These are phyloP conservation scores for Daldinia bambusicola DNA, from an alignment of 495 filamentous ascomycete species.

Conservation along the genomic window DNA sequence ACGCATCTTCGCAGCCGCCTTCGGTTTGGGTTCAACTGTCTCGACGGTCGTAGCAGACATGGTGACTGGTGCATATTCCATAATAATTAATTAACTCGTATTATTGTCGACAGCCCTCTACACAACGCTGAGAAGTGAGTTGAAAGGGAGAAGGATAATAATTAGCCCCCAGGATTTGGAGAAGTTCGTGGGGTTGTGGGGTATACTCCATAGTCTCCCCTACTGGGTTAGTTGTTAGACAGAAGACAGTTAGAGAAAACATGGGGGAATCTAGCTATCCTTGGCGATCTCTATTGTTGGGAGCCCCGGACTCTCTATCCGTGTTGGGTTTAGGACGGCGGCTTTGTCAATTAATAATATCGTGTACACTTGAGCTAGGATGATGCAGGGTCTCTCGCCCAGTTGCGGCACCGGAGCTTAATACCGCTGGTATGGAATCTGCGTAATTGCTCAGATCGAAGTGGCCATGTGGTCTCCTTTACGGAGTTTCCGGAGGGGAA, in stretches of 20 bases:
- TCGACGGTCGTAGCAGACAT: constrained; percentile 34
- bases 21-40: constrained; percentile 39
- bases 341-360: constrained; percentile 16
- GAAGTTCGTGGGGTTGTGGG: constrained; percentile 47
- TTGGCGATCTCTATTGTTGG: constrained; percentile 33
- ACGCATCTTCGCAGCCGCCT: constrained; percentile 45
- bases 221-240: background rate
- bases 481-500: constrained; percentile 18
- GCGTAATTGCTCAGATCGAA: constrained; percentile 16
- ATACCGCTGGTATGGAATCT: constrained; percentile 18
- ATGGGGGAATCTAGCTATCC: constrained; percentile 31
- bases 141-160: constrained; percentile 23
- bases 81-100: background rate
- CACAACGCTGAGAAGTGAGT: constrained; percentile 8
- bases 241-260: constrained; percentile 12
- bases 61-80: constrained; percentile 33
- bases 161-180: constrained; percentile 42
- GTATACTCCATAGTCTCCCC: constrained; percentile 36
- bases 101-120: constrained; percentile 11
- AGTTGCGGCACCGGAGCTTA: constrained; percentile 24
- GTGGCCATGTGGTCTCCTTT: constrained; percentile 16
- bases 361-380: background rate
- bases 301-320: constrained; percentile 15
- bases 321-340: constrained; percentile 12
- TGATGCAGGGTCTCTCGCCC: constrained; percentile 27